These are phyloP conservation scores for Wickerhamomyces rabaulensis DNA, from an alignment of 805 yeast species.

Conservation along the genomic window DNA sequence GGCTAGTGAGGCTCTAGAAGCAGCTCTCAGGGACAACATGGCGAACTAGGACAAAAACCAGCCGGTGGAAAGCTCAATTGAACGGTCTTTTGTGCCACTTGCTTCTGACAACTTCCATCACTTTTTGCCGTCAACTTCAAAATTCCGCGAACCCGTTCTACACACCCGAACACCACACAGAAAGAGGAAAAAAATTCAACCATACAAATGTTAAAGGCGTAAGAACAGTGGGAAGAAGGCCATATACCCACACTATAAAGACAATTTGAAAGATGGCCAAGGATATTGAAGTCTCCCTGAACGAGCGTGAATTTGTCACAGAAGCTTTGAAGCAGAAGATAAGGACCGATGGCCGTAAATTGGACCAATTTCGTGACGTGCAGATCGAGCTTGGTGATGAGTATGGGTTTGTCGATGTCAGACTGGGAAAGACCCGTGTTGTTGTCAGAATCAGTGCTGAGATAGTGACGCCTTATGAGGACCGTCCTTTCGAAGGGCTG, in stretches of 20 bases:
- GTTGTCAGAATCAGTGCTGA: slow-evolving; percentile 71
- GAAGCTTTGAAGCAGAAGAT: slow-evolving; percentile 57
- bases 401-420: slow-evolving; percentile 77
- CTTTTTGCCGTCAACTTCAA: neutral
- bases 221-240: too few relatives aligned
- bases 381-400: slow-evolving; percentile 62
- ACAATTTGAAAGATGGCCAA: slow-evolving; percentile 45
- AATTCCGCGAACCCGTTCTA: neutral
- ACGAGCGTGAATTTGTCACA: slow-evolving; percentile 57
- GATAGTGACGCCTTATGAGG: slow-evolving; percentile 76
- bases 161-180: neutral
- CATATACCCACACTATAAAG: too few relatives aligned
- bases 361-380: slow-evolving; percentile 61
- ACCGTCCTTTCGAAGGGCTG: slow-evolving; percentile 90
- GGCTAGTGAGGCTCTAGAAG: neutral
- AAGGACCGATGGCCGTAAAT: slow-evolving; percentile 64
- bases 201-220: too few relatives aligned
- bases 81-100: neutral
- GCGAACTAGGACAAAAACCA: neutral
- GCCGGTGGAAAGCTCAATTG: neutral
- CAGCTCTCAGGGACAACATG: neutral
- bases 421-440: slow-evolving; percentile 69
- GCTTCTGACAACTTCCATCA: neutral
- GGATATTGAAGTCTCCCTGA: slow-evolving; percentile 54
- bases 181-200: neutral